These are phyloP conservation scores for Lentinula guzmanii DNA, from an alignment of 768 basidiomycete species.

Conservation along the genomic window DNA sequence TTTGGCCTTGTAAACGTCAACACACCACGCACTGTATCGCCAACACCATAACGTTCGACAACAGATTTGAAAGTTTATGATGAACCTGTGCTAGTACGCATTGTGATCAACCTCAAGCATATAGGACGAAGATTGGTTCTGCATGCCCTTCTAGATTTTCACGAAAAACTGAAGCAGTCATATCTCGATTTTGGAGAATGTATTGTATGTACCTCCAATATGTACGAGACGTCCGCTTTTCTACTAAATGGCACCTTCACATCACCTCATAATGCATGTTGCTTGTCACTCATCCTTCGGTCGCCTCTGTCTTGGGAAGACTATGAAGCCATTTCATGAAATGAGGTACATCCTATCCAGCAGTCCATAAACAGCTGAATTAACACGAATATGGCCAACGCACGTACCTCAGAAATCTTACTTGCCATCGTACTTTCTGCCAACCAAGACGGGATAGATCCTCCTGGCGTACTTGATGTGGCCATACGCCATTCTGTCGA, in stretches of 20 bases:
- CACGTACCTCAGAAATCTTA: conserved; percentile 54
- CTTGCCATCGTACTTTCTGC: conserved; percentile 55
- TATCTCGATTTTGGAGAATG: too few species aligned
- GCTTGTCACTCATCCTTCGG: neutral
- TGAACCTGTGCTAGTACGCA: too few species aligned
- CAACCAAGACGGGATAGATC: conserved; percentile 60
- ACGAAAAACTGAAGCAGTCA: too few species aligned
- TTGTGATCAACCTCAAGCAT: too few species aligned
- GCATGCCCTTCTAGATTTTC: too few species aligned
- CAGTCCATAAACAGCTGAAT: neutral
- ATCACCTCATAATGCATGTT: neutral
- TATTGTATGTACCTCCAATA: neutral
- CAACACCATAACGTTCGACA: neutral
- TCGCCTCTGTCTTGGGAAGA: conserved; percentile 13
- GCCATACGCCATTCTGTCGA: conserved; percentile 78
- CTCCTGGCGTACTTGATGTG: conserved; percentile 67
- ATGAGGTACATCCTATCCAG: conserved; percentile 60
- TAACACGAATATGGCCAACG: neutral
- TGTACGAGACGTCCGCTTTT: neutral
- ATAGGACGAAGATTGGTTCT: too few species aligned
- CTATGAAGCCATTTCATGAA: conserved; percentile 63
- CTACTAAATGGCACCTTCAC: too few species aligned
- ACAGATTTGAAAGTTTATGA: too few species aligned
- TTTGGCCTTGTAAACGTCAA: conserved; percentile 74
- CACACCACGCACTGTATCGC: neutral